Percentiles rank a stretch among this genome's conserved stretches.
phyloP scores from a whole-genome alignment of 495 filamentous ascomycete species.

The Penicillium turbatum region DNA sequence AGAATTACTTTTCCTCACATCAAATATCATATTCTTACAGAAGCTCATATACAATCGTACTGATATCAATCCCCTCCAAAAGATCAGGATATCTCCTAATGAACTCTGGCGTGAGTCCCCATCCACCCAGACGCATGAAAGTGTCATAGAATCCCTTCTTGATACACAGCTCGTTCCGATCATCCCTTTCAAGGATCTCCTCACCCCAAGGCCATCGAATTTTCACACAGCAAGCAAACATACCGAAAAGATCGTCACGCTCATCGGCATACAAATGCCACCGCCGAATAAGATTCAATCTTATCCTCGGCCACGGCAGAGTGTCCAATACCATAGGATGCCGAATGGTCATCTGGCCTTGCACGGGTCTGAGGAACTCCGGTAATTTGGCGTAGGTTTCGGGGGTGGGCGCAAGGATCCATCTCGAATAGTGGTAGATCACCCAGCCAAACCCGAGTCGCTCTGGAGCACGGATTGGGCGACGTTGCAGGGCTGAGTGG shows the following conservation, averaged over 20 bases:
- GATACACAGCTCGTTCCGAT: conserved; percentile 19
- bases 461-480: conserved; percentile 29
- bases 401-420: conserved; percentile 23
- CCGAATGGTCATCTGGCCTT: conserved; percentile 18
- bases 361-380: conserved; percentile 13
- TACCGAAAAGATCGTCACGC: conserved; percentile 21
- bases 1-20: neutral
- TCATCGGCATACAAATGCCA: conserved; percentile 19
- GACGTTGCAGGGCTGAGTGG: conserved; percentile 13
- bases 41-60: conserved; percentile 14
- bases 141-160: conserved; percentile 20
- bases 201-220: conserved; percentile 32
- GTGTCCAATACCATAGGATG: conserved; percentile 22
- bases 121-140: conserved; percentile 24
- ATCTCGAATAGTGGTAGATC: conserved; percentile 21
- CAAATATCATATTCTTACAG: neutral
- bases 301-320: conserved; percentile 21
- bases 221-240: conserved; percentile 27
- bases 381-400: conserved; percentile 16
- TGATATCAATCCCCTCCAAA: conserved; percentile 21
- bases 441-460: conserved; percentile 21
- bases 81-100: conserved; percentile 22
- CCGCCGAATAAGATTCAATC: conserved; percentile 22
- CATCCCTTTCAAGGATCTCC: conserved; percentile 23
- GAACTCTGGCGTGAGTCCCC: conserved; percentile 32